phyloP scores from a whole-genome alignment of 352 stramenopile species.

The Plasmopara muralis region DNA sequence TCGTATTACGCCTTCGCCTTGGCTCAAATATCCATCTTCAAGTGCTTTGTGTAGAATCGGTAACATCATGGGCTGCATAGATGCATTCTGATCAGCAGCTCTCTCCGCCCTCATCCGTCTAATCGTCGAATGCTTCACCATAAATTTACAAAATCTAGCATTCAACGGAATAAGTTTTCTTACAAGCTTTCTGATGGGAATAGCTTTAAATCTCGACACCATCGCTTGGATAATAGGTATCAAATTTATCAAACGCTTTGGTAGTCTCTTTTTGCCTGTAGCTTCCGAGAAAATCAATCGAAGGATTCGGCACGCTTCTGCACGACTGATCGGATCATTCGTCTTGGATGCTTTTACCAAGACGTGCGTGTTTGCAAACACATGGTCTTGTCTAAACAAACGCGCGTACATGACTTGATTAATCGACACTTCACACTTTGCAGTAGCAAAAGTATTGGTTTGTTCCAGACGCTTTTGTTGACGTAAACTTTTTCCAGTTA shows the following conservation, averaged over 20 bases:
- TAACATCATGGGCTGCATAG: constrained; percentile 12
- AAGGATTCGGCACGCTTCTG: constrained; percentile 39
- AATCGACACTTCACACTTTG: constrained; percentile 34
- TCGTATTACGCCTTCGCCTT: constrained; percentile 25
- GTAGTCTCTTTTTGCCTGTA: constrained; percentile 32
- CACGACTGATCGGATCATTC: constrained; percentile 22
- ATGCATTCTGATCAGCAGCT: constrained; percentile 1
- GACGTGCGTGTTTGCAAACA: constrained; percentile 32
- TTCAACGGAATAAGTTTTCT: constrained; percentile 30
- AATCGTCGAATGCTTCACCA: constrained; percentile 31
- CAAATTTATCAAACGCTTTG: constrained; percentile 52
- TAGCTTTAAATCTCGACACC: constrained; percentile 31
- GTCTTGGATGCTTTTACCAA: constrained; percentile 30
- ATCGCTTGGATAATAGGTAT: constrained; percentile 52
- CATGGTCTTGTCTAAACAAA: constrained; percentile 23
- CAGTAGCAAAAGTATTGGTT: not conserved
- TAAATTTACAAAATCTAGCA: constrained; percentile 36
- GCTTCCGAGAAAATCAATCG: constrained; percentile 35
- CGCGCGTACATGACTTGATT: constrained; percentile 62
- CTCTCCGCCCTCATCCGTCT: constrained; percentile 19
- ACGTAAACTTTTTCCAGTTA: constrained; percentile 48
- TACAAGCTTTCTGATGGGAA: constrained; percentile 28
- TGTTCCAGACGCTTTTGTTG: constrained; percentile 11
- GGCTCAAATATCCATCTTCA: constrained; percentile 55
- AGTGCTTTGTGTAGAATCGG: constrained; percentile 26